Evolutionary conservation across 139 green algal species (phyloP).

Genomic region (Chlorella sorokiniana): DNA sequence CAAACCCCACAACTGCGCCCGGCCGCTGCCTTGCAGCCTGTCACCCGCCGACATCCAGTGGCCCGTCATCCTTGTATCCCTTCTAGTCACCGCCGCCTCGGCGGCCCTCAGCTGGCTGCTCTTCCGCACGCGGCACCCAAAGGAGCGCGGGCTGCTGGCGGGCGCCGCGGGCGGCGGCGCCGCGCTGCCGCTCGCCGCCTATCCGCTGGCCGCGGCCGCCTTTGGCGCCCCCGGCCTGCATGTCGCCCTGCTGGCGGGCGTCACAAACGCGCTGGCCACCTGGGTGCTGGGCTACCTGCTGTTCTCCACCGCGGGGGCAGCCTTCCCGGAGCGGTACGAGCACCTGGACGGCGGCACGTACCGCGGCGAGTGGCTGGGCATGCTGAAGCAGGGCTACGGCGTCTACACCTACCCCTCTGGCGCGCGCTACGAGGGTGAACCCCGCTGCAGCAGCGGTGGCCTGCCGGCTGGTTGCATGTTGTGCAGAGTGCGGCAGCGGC

Average conservation of each 20-base stretch:
- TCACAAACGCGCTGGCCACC: constrained; percentile 43
- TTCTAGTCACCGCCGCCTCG: background rate
- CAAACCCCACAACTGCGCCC: too few relatives aligned
- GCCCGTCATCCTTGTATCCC: background rate
- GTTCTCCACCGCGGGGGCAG: constrained; percentile 54
- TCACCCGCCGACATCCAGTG: constrained; percentile 3
- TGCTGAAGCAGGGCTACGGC: constrained; percentile 78
- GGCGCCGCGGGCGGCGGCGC: constrained; percentile 36
- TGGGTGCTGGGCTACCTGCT: constrained; percentile 57
- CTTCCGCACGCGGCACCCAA: constrained; percentile 32
- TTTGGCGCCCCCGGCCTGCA: constrained; percentile 41
- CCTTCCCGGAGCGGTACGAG: constrained; percentile 64
- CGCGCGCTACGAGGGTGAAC: constrained; percentile 73
- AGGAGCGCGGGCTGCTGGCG: constrained; percentile 38
- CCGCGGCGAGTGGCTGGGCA: constrained; percentile 76
- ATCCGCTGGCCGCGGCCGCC: constrained; percentile 31
- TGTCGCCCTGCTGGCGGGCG: constrained; percentile 36
- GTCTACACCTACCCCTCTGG: constrained; percentile 77
- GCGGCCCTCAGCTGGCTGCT: constrained; percentile 27
- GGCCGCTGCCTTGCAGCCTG: constrained; percentile 11
- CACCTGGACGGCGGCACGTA: constrained; percentile 83
- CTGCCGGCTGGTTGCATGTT: background rate
- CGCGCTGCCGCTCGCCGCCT: constrained; percentile 17
- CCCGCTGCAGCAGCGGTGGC: background rate
- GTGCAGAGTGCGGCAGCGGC: background rate